These are phyloP conservation scores for Ophiocordyceps camponoti-rufipedis DNA, from an alignment of 2,329 filamentous ascomycete species.

Conservation along the genomic window DNA sequence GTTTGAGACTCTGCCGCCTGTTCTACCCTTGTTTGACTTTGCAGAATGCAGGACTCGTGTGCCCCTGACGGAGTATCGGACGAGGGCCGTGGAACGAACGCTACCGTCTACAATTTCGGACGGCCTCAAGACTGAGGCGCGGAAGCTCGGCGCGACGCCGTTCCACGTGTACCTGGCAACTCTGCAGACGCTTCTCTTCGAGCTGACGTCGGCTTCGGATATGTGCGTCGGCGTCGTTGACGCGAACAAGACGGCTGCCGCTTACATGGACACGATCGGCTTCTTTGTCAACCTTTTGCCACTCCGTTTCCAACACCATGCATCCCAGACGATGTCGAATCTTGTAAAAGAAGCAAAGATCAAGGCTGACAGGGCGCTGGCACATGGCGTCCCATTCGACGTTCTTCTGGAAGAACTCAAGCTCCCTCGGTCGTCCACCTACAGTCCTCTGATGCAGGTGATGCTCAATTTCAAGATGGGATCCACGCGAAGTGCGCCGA, in stretches of 20 bases:
- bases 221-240: slow-evolving; percentile 30
- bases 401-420: slow-evolving; percentile 22
- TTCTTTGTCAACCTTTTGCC: slow-evolving; percentile 30
- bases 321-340: slow-evolving; percentile 6
- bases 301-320: slow-evolving; percentile 16
- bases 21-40: slow-evolving; percentile 11
- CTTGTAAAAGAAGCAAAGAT: slow-evolving; percentile 9
- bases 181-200: slow-evolving; percentile 17
- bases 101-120: slow-evolving; percentile 1
- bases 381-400: slow-evolving; percentile 22
- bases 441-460: slow-evolving; percentile 26
- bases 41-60: neutral
- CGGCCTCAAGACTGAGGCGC: slow-evolving; percentile 8
- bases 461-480: slow-evolving; percentile 19
- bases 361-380: slow-evolving; percentile 10
- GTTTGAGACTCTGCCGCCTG: slow-evolving; percentile 1
- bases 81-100: neutral
- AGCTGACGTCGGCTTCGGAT: slow-evolving; percentile 14
- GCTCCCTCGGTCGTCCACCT: slow-evolving; percentile 15
- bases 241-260: slow-evolving; percentile 19
- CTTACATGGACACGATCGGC: slow-evolving; percentile 19
- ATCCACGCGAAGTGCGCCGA: neutral
- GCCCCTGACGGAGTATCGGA: neutral
- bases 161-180: slow-evolving; percentile 29
- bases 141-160: slow-evolving; percentile 4